Evolutionary conservation across 1,284 basidiomycete genomes (phyloP).

Genomic region (Rhodotorula sp.): DNA sequence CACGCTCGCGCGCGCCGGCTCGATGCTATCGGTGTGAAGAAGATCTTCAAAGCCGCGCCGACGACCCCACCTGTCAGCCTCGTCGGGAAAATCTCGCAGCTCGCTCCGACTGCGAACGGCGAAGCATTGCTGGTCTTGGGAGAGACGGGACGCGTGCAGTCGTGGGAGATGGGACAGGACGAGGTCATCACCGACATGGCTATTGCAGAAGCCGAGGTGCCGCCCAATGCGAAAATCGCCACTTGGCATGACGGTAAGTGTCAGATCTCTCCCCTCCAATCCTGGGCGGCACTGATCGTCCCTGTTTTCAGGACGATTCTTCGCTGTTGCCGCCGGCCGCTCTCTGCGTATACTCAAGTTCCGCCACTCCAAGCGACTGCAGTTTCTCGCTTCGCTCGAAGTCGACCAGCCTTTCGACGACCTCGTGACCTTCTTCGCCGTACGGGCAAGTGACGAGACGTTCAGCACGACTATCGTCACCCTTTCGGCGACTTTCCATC

Average conservation of each 20-base stretch:
- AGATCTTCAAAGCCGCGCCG: background rate
- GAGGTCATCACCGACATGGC: constrained; percentile 5
- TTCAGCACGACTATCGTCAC: constrained; percentile 19
- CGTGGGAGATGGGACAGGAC: constrained; percentile 24
- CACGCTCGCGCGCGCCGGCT: constrained; percentile 4
- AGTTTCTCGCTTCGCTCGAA: constrained; percentile 3
- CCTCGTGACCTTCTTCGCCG: constrained; percentile 19
- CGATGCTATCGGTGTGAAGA: background rate
- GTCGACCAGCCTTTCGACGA: background rate
- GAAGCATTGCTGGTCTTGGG: constrained; percentile 5
- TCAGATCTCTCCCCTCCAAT: background rate
- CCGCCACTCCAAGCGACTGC: constrained; percentile 8
- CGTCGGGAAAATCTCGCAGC: constrained; percentile 9
- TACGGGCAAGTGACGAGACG: constrained; percentile 6
- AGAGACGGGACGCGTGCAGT: constrained; percentile 17
- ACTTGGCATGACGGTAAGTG: constrained; percentile 19
- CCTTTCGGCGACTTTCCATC: background rate
- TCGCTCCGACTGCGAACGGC: constrained; percentile 9
- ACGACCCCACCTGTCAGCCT: constrained; percentile 8
- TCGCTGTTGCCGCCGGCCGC: constrained; percentile 8
- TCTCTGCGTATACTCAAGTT: constrained; percentile 17
- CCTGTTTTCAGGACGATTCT: constrained; percentile 4
- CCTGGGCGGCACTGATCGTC: background rate
- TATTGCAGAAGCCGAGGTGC: constrained; percentile 4
- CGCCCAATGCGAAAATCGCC: constrained; percentile 1